Evolutionary conservation across 2,329 filamentous ascomycete genomes (phyloP), one percentile per base, ranked within the genome.

Genomic region (Fonsecaea pedrosoi): DNA sequence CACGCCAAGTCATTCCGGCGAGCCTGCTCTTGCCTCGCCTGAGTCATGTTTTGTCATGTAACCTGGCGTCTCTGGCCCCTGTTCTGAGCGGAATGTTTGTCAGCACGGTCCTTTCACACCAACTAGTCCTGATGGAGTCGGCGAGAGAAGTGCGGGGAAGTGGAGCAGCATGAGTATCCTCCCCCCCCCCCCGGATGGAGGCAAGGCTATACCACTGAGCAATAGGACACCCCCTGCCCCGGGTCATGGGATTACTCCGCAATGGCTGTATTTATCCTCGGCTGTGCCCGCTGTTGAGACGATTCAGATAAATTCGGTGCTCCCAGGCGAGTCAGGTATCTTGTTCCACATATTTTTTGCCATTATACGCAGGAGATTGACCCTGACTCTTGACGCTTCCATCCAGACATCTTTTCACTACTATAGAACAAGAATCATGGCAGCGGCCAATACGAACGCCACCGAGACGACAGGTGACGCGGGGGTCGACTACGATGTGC

Each of bases 401-500:
- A 13, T 45, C 45, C 21, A 10, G 45, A 4, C 18, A 50, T 50
- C 7, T 21, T 30, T 50, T 15, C 6, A 21, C 45, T 25, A 32
- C 6, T 32, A 9, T 18, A 50, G 40, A 50, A 30, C 10, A 25
- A 21, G 18, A 5, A 30, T 30, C 18, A 50, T 50, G 45, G 45
- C 45, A 50, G 5, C 18, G 30, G 12, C 8, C 15, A n/a, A 40
- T 40, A 12, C 38, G 38, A 45, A 7, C 21, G 12, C 45, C 45
- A 25, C 45, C 3, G 45, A 50, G 45, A 50, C 45, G 45, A 25
- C 25, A 25, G 42, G 42, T 10, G 42, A 12, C 35, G 8, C 12
- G 48, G 59, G 37, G 2, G 48, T 69, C 37, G 59, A 63, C 18
- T 62, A 74, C 56, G 75, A 76, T 68, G 73, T 67, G 9, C 65